Evolutionary conservation across 805 yeast species (phyloP).

Genomic region (Saturnispora sekii): DNA sequence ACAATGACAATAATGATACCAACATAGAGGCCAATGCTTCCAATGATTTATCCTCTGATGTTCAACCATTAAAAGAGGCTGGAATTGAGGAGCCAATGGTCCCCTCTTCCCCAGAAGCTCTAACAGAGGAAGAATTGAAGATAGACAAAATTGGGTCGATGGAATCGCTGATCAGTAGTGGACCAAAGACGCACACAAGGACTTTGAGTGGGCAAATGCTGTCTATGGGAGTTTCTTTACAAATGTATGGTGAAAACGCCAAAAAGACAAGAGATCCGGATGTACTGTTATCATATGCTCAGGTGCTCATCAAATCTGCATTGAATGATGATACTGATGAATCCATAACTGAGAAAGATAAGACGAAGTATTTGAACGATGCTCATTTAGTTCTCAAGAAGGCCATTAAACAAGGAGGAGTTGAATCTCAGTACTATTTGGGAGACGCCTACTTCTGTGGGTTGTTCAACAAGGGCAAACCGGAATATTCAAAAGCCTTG

Average conservation of each 20-base stretch:
- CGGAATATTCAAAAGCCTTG: slow-evolving; percentile 71
- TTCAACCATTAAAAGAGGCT: too few species aligned
- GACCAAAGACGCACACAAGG: too few species aligned
- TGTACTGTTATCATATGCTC: slow-evolving; percentile 84
- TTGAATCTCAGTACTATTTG: slow-evolving; percentile 84
- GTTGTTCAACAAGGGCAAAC: slow-evolving; percentile 52
- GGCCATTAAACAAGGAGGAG: slow-evolving; percentile 28
- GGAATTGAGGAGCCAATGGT: too few species aligned
- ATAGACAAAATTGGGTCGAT: background rate
- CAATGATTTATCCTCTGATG: too few species aligned
- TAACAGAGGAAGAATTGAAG: too few species aligned
- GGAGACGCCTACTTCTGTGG: slow-evolving; percentile 89
- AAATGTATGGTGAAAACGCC: slow-evolving; percentile 78
- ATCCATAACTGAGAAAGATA: slow-evolving; percentile 25
- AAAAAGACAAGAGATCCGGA: slow-evolving; percentile 77
- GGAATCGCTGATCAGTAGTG: background rate
- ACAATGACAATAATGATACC: too few species aligned
- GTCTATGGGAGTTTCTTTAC: slow-evolving; percentile 54
- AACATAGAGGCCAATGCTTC: too few species aligned
- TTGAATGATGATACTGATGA: slow-evolving; percentile 10
- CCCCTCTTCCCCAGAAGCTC: too few species aligned
- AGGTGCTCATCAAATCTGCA: slow-evolving; percentile 45
- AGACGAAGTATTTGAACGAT: slow-evolving; percentile 60
- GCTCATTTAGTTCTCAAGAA: slow-evolving; percentile 50
- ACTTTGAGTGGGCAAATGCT: slow-evolving; percentile 23